Base-by-base conservation (phyloP, 306 rosid genomes). In the Lathyrus oleraceus region DNA sequence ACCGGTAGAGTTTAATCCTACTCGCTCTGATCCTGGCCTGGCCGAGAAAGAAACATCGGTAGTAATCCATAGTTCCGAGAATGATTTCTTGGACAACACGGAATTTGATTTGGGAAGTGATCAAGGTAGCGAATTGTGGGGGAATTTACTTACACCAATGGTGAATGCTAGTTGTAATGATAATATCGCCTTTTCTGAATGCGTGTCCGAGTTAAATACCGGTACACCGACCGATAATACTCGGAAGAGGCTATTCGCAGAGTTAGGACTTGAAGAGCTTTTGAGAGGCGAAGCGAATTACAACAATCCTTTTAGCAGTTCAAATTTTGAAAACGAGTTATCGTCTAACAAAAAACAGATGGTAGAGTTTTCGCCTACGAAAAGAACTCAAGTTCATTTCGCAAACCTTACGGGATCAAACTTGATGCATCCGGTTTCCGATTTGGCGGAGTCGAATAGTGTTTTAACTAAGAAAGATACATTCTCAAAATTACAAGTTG, bases 231-330 rank as follows among this genome's bases (percentile, higher is more conserved):
- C 81, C 23, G 64, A 72, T 28, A 79, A 70, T 28, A 79, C 85
- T 12, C 59, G 61, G 45, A 87, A 85, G 68, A 85, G 98, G 19
- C 64, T 90, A 19, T 93, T 90, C 75, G 83, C 91, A 1, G 89
- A 89, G 66, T 80, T 86, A 30, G 91, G 88, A 45, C 76, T 86
- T 23, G 89, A 86, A 73, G 87, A 84, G 76, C 87, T 88, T 78
- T 83, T 88, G 80, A 78, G 36, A 54, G 86, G 85, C 64, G 71
- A 63, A 56, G 70, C 63, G 72, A 81, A 35, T 81, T 48, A 76
- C 14, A 79, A 66, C 13, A 81, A 71, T 53, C 76, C 87, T 47
- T 28, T 69, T 32, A 68, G 77, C 19, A 71, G 71, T 73, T 84
- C 86, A 4, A 54, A 25, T 72, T 14, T 78, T 71, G 92, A 76